Percentiles rank a stretch among this genome's conserved stretches.
Conservation (phyloP, 228 moss, liverwort and hornwort genomes). For the Sphagnum fallax region DNA sequence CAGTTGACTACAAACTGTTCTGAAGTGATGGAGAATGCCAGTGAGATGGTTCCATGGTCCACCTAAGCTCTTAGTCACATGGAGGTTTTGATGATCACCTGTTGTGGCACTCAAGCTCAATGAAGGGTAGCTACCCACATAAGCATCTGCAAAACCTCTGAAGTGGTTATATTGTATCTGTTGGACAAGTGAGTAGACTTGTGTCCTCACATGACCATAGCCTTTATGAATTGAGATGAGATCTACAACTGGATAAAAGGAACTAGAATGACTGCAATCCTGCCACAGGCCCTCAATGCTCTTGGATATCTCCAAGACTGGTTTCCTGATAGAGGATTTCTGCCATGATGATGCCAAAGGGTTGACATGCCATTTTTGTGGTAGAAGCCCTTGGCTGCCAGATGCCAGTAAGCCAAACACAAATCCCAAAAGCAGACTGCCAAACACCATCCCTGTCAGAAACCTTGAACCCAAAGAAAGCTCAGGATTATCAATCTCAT, state of each 20-base stretch:
- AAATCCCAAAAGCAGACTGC: constrained; percentile 13
- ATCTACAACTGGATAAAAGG: constrained; percentile 16
- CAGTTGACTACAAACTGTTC: too few species aligned
- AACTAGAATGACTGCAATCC: constrained; percentile 10
- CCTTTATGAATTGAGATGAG: neutral
- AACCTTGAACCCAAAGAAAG: constrained; percentile 13
- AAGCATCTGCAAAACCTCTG: constrained; percentile 3
- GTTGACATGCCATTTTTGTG: constrained; percentile 1
- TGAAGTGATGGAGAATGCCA: too few species aligned
- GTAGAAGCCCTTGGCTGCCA: constrained; percentile 22
- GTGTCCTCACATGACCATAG: too few species aligned
- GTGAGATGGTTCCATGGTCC: too few species aligned
- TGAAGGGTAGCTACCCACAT: neutral
- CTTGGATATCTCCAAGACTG: constrained; percentile 13
- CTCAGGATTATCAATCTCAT: neutral
- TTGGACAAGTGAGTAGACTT: too few species aligned
- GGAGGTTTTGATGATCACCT: too few species aligned
- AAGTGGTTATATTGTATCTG: too few species aligned
- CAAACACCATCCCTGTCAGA: constrained; percentile 12
- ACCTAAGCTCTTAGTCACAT: too few species aligned
- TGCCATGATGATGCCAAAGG: constrained; percentile 1
- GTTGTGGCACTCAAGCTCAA: neutral
- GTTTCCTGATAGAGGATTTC: neutral
- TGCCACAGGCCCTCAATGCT: constrained; percentile 25
- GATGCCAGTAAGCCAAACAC: constrained; percentile 25